These are phyloP conservation scores for Phtheirospermum japonicum DNA, from an alignment of 257 asterid genomes.

Conservation along the genomic window DNA sequence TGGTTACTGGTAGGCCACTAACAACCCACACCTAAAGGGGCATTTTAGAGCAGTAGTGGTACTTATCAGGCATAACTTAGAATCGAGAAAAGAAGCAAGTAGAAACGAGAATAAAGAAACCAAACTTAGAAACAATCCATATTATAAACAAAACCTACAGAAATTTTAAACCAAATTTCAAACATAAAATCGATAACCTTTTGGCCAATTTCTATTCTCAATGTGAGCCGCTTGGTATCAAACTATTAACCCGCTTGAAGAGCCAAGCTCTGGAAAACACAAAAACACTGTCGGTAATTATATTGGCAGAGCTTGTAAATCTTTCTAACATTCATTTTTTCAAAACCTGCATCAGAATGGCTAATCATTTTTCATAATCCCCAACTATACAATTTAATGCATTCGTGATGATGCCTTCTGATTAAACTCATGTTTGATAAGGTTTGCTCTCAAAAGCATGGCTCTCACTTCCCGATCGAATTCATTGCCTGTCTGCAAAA, in stretches of 20 bases:
- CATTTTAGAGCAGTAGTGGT: too few species aligned
- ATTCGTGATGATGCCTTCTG: slow-evolving; percentile 45
- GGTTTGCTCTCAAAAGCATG: slow-evolving; percentile 89
- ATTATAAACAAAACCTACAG: not conserved
- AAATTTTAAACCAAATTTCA: not conserved
- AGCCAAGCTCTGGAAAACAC: too few species aligned
- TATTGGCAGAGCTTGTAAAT: not conserved
- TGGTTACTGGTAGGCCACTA: too few species aligned
- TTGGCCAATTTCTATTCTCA: not conserved
- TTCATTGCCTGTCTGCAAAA: slow-evolving; percentile 75
- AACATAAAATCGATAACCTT: not conserved
- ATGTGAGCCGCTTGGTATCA: not conserved
- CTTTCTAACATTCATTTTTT: not conserved
- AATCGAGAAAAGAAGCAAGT: too few species aligned
- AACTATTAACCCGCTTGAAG: not conserved
- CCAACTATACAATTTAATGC: slow-evolving; percentile 36
- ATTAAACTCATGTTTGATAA: slow-evolving; percentile 68
- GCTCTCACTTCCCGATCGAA: slow-evolving; percentile 76
- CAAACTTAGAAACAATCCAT: not conserved
- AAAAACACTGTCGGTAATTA: too few species aligned
- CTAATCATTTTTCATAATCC: slow-evolving; percentile 2
- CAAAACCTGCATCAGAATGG: not conserved
- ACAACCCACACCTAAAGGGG: too few species aligned
- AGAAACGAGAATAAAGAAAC: too few species aligned
- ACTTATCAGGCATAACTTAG: too few species aligned